These are phyloP conservation scores for Mucor sp. DNA, from an alignment of 371 early-diverging fungal genomes.

Conservation along the genomic window DNA sequence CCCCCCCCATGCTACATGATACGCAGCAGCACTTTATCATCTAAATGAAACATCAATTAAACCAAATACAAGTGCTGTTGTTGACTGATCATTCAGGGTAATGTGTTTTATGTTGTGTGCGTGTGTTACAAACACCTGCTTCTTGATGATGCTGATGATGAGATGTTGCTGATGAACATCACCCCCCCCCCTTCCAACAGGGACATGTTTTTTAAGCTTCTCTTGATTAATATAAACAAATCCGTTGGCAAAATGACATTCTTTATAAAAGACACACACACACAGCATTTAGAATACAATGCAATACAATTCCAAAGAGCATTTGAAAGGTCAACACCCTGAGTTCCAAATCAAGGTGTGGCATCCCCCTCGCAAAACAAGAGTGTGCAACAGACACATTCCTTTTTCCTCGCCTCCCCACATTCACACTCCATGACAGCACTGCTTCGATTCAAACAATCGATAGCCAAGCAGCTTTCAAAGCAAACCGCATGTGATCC, in stretches of 20 bases:
- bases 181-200: neutral
- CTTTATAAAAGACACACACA: no score
- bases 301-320: no score
- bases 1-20: neutral
- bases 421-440: constrained; percentile 8
- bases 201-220: no score
- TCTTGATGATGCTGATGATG: no score
- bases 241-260: no score
- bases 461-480: constrained; percentile 42
- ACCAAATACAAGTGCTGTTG: neutral
- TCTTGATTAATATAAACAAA: no score
- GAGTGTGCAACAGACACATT: no score
- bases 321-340: no score
- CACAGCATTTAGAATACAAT: no score
- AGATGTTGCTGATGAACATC: neutral
- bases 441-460: constrained; percentile 39
- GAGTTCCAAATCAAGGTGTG: no score
- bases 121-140: neutral
- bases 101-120: neutral
- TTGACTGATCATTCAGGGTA: neutral
- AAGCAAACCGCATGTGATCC: constrained; percentile 14
- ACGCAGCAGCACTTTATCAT: neutral
- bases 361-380: no score
- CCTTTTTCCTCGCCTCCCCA: neutral
- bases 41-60: neutral